Base-by-base conservation (phyloP, 2,329 filamentous ascomycete genomes). In the Eutypella sp. region DNA sequence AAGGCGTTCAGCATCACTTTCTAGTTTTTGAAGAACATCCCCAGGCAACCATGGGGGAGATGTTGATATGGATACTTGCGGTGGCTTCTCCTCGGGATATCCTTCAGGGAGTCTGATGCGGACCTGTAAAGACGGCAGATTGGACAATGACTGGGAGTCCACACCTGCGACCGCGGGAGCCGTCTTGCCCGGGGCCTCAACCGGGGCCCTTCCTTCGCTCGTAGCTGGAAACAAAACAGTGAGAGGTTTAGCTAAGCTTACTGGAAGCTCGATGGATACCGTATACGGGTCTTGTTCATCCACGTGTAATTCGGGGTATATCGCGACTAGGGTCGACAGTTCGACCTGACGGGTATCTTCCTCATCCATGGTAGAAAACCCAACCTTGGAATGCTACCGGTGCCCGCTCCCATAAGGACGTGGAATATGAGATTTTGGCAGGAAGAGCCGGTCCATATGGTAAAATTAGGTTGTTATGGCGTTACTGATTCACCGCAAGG, bases 251-350 rank as follows among this genome's bases (percentile, higher is more conserved):
- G 64, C 66, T 10, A 81, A 75, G 51, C 74, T 72, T 34, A 84
- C 75, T 3, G 79, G 77, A 16, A 85, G 63, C 38, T 81, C 76
- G 46, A 85, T 72, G 37, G 70, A 68, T 58, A 83, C 75, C 7
- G 67, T 68, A 55, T 74, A 73, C n/a, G 59, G 60, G 47, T 73
- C 66, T 25, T 70, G 55, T 6, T 68, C 58, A 39, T 70, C 61
- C 18, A 71, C 60, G 24, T 69, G 69, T 13, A 86, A 75, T 63
- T 86, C 83, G n/a, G 82, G 82, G 52, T 77, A 87, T 56, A 87
- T 86, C 50, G 81, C 79, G 46, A 72, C 67, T 46, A 86, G 72
- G 13, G 80, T 76, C 56, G 73, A 75, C 45, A 86, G 70, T 68
- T 86, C 82, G 40, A 74, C 68, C 45, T 71, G 63, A 41, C 82